These are phyloP conservation scores for Blastomyces emzantsi DNA, from an alignment of 2,329 filamentous ascomycete species.

Conservation along the genomic window DNA sequence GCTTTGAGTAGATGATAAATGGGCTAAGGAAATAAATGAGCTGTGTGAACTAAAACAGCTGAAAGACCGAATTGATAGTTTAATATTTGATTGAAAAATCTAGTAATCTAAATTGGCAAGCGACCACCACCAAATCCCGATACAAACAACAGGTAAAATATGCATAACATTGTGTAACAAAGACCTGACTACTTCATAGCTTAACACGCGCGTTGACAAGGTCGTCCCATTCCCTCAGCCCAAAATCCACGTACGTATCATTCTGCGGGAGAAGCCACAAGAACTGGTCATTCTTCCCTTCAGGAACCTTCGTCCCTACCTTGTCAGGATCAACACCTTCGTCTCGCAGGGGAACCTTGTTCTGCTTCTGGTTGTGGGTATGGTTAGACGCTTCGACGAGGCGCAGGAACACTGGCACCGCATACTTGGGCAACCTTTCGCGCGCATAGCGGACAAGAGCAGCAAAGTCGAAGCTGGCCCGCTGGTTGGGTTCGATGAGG, in stretches of 20 bases:
- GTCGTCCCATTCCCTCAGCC: constrained; percentile 48
- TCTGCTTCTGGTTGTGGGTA: constrained; percentile 66
- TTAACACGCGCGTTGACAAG: constrained; percentile 40
- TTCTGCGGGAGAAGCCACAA: constrained; percentile 43
- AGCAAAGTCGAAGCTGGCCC: constrained; percentile 49
- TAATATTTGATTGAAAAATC: no score
- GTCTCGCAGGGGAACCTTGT: constrained; percentile 60
- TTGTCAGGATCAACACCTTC: constrained; percentile 55
- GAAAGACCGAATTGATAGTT: no score
- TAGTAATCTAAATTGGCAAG: no score
- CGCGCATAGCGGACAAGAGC: constrained; percentile 52
- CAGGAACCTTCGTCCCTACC: constrained; percentile 37
- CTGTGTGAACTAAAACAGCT: no score
- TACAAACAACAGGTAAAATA: no score
- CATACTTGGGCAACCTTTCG: constrained; percentile 58
- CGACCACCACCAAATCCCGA: no score
- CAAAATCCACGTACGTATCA: constrained; percentile 52
- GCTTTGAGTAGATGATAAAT: no score
- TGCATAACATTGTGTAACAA: no score
- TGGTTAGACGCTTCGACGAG: constrained; percentile 46
- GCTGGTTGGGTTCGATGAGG: constrained; percentile 46
- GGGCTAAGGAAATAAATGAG: no score
- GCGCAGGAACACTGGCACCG: constrained; percentile 64
- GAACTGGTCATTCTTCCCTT: constrained; percentile 39
- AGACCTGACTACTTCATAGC: constrained; percentile 27